phyloP scores from a whole-genome alignment of 1,284 basidiomycete genomes.

The Lentinula novae-zelandiae region DNA sequence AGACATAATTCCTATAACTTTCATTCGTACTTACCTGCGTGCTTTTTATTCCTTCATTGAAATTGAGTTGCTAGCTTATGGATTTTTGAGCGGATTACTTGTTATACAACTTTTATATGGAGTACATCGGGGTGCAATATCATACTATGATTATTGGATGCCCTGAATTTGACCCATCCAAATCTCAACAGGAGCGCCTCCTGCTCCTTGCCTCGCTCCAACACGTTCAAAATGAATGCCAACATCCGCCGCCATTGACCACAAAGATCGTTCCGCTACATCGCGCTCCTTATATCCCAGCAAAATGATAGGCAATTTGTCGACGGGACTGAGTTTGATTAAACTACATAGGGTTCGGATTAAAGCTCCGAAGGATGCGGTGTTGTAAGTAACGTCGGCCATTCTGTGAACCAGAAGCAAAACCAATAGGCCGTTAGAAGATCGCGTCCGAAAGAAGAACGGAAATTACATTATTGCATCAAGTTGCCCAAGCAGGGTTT shows the following conservation, averaged over 20 bases:
- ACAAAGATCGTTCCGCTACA: conserved; percentile 65
- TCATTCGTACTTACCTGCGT: neutral
- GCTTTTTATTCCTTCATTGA: neutral
- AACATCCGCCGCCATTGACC: conserved; percentile 51
- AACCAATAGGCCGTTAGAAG: neutral
- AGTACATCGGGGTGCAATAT: no score
- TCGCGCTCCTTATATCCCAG: conserved; percentile 86
- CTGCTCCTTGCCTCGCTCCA: conserved; percentile 49
- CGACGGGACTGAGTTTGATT: conserved; percentile 24
- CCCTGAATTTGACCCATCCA: conserved; percentile 46
- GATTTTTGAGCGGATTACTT: neutral
- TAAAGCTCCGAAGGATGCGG: conserved; percentile 72
- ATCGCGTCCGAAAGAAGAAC: conserved; percentile 7
- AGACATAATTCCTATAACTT: neutral
- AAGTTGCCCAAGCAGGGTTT: conserved; percentile 32
- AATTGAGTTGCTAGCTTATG: no score
- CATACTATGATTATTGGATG: neutral
- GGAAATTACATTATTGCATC: conserved; percentile 54
- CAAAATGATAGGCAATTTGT: conserved; percentile 46
- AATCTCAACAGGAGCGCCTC: conserved; percentile 65
- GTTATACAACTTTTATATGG: neutral
- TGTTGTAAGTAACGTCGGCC: conserved; percentile 90
- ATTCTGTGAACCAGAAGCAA: conserved; percentile 47
- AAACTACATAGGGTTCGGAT: conserved; percentile 51
- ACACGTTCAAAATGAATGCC: conserved; percentile 55